A percentile compares a stretch with the other conserved stretches of the same genome.
Conservation (phyloP, 2,329 filamentous ascomycete species). For the Epichloe gansuensis region DNA sequence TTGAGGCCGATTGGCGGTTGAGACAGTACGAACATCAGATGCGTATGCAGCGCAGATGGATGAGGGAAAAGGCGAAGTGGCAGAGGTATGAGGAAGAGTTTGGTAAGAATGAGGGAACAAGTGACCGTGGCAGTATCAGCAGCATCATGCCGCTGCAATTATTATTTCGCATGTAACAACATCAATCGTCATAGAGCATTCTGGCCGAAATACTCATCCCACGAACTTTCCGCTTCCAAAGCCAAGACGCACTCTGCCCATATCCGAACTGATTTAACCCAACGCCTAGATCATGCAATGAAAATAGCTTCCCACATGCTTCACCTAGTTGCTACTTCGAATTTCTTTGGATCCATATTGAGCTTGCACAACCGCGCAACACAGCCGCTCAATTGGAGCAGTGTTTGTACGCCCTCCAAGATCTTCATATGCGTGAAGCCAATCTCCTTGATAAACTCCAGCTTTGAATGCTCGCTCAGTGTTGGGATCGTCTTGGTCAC, state of each 20-base stretch:
- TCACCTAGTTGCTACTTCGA: conserved; percentile 35
- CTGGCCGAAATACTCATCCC: background rate
- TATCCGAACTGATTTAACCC: conserved; percentile 11
- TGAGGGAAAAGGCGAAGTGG: conserved; percentile 57
- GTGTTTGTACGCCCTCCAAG: conserved; percentile 90
- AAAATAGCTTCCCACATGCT: conserved; percentile 5
- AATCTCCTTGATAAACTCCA: conserved; percentile 98
- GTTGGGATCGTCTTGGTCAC: conserved; percentile 93
- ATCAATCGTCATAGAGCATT: background rate
- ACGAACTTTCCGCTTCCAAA: background rate
- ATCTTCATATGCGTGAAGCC: conserved; percentile 99
- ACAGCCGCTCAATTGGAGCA: conserved; percentile 87
- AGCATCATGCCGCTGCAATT: background rate
- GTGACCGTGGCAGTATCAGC: conserved; percentile 4
- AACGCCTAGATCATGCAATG: conserved; percentile 18
- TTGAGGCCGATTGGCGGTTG: conserved; percentile 61
- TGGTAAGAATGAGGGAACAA: conserved; percentile 28
- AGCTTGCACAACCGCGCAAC: conserved; percentile 84
- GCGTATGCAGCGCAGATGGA: conserved; percentile 50
- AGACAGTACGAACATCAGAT: conserved; percentile 54
- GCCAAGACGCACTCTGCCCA: background rate
- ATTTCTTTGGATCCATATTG: conserved; percentile 88
- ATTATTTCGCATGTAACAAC: background rate
- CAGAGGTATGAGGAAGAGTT: conserved; percentile 51
- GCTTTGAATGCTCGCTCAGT: conserved; percentile 84